A percentile compares a stretch with the other conserved stretches of the same genome.
Conservation (phyloP, 768 basidiomycete genomes). For the Dentipellis sp. region DNA sequence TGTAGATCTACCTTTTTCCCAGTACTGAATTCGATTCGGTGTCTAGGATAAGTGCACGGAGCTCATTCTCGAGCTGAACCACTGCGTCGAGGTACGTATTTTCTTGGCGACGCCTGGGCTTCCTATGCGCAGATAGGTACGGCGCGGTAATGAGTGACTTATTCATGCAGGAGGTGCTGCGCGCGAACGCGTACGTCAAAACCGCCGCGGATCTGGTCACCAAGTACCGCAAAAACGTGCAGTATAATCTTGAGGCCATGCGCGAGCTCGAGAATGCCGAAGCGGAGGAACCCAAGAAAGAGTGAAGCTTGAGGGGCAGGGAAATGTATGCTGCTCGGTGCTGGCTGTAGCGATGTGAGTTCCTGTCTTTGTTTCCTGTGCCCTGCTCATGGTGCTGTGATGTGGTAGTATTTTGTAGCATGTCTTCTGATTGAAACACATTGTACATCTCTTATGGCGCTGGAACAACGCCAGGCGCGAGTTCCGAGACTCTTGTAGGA, state of each 20-base stretch:
- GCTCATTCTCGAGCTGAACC: slow-evolving; percentile 80
- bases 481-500: no score
- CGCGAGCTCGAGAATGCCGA: slow-evolving; percentile 19
- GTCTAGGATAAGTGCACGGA: slow-evolving; percentile 87
- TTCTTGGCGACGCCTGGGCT: neutral
- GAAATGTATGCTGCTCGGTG: neutral
- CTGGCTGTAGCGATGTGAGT: neutral
- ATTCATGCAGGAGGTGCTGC: slow-evolving; percentile 57
- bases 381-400: no score
- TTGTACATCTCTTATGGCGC: no score
- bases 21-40: neutral
- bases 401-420: no score
- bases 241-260: slow-evolving; percentile 81
- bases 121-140: no score
- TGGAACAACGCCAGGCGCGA: no score
- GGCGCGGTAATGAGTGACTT: neutral
- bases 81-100: slow-evolving; percentile 65
- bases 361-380: neutral
- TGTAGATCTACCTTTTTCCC: neutral
- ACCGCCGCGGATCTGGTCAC: slow-evolving; percentile 76
- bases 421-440: no score
- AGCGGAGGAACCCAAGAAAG: neutral
- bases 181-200: slow-evolving; percentile 69
- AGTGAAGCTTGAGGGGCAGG: neutral
- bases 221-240: slow-evolving; percentile 89